Percentiles rank a stretch among this genome's conserved stretches.
These are phyloP conservation scores for Solanum piurae DNA, from an alignment of 257 asterid species.

Conservation along the genomic window DNA sequence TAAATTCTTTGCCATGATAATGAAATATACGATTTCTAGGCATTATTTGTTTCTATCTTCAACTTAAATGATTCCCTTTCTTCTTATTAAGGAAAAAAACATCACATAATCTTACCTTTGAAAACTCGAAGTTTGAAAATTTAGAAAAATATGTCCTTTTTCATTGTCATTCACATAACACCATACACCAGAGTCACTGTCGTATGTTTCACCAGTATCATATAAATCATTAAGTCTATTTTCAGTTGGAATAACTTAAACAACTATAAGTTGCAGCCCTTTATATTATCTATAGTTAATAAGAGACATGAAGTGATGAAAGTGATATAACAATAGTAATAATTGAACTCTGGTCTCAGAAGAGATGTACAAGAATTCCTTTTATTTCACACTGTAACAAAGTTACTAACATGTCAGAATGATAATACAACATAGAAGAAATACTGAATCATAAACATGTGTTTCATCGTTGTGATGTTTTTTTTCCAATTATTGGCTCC, in stretches of 20 bases:
- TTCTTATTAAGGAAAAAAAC: not conserved
- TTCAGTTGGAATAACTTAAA: not conserved
- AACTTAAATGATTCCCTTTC: not conserved
- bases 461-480: not conserved
- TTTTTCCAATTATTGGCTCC: not conserved
- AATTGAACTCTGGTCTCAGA: not conserved
- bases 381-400: not conserved
- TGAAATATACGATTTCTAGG: not conserved
- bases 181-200: not conserved
- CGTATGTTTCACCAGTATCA: not conserved
- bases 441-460: not conserved
- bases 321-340: not conserved
- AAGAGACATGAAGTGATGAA: not conserved
- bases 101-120: not conserved
- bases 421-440: not conserved
- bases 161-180: not conserved
- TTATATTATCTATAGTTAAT: not conserved
- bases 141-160: not conserved
- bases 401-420: not conserved
- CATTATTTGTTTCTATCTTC: not conserved
- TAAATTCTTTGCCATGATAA: not conserved
- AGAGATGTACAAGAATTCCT: not conserved
- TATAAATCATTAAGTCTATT: not conserved
- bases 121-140: not conserved
- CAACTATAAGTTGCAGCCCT: not conserved